phyloP scores from a whole-genome alignment of 225 moss, liverwort and hornwort genomes.

The Antitrichia curtipendula region DNA sequence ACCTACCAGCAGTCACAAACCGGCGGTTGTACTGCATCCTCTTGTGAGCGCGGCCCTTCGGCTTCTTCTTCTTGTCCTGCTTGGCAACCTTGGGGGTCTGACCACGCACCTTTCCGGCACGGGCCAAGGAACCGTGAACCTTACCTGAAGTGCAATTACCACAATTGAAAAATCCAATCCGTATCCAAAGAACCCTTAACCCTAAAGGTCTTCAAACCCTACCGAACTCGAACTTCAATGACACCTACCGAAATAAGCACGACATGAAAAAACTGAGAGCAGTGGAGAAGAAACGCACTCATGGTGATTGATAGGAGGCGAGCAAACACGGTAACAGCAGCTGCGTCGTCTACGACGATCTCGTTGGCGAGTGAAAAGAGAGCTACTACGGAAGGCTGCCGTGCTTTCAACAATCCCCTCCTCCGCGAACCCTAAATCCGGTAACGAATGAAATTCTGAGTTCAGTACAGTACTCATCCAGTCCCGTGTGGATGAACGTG shows the following conservation, averaged over 20 bases:
- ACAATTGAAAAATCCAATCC: background rate
- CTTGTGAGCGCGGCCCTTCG: slow-evolving; percentile 60
- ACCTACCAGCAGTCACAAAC: slow-evolving; percentile 44
- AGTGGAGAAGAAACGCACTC: background rate
- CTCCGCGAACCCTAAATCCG: background rate
- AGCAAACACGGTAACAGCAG: background rate
- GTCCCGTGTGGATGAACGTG: background rate
- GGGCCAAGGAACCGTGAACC: slow-evolving; percentile 67
- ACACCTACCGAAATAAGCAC: background rate
- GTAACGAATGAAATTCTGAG: background rate
- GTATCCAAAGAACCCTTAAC: background rate
- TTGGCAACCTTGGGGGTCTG: slow-evolving; percentile 66
- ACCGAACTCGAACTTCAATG: background rate
- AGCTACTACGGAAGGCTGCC: fast-evolving
- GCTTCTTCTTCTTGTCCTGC: slow-evolving; percentile 76
- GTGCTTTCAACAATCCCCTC: background rate
- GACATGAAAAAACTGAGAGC: background rate
- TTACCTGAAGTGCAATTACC: slow-evolving; percentile 21
- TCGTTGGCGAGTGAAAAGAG: background rate
- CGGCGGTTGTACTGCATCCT: slow-evolving; percentile 65
- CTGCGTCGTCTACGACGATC: background rate
- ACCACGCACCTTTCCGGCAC: slow-evolving; percentile 68
- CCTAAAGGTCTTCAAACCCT: background rate
- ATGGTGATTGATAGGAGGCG: background rate
- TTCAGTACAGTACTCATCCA: background rate